phyloP scores from a whole-genome alignment of 2,329 filamentous ascomycete genomes.

The Colletotrichum lentis region DNA sequence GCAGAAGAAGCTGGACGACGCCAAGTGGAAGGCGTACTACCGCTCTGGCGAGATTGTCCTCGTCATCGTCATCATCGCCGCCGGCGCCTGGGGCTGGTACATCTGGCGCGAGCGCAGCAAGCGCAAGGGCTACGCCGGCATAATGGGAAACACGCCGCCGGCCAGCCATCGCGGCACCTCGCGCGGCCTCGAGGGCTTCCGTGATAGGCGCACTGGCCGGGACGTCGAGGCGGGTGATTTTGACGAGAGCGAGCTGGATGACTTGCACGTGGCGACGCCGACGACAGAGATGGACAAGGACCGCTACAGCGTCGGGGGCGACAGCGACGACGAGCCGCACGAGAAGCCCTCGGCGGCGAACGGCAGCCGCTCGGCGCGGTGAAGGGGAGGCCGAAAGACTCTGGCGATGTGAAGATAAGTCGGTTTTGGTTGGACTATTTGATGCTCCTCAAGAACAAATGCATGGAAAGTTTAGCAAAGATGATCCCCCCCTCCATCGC shows the following conservation, averaged over 20 bases:
- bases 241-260: slow-evolving; percentile 71
- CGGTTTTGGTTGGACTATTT: slow-evolving; percentile 14
- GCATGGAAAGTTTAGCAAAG: slow-evolving; percentile 29
- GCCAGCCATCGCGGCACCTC: slow-evolving; percentile 45
- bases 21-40: slow-evolving; percentile 88
- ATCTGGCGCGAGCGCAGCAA: slow-evolving; percentile 70
- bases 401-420: background rate
- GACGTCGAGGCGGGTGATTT: slow-evolving; percentile 72
- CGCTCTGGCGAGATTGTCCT: slow-evolving; percentile 87
- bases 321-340: slow-evolving; percentile 62
- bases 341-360: slow-evolving; percentile 37
- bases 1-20: slow-evolving; percentile 77
- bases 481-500: background rate
- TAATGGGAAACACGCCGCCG: slow-evolving; percentile 51
- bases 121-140: slow-evolving; percentile 62
- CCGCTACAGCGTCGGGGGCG: slow-evolving; percentile 66
- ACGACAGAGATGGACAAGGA: slow-evolving; percentile 52
- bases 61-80: slow-evolving; percentile 79
- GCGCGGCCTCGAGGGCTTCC: slow-evolving; percentile 55
- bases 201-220: slow-evolving; percentile 54
- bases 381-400: background rate
- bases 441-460: slow-evolving; percentile 17
- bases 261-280: slow-evolving; percentile 63
- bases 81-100: slow-evolving; percentile 76
- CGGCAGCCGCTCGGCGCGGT: slow-evolving; percentile 35